These are phyloP conservation scores for Verbena officinalis DNA, from an alignment of 257 asterid genomes.

Conservation along the genomic window DNA sequence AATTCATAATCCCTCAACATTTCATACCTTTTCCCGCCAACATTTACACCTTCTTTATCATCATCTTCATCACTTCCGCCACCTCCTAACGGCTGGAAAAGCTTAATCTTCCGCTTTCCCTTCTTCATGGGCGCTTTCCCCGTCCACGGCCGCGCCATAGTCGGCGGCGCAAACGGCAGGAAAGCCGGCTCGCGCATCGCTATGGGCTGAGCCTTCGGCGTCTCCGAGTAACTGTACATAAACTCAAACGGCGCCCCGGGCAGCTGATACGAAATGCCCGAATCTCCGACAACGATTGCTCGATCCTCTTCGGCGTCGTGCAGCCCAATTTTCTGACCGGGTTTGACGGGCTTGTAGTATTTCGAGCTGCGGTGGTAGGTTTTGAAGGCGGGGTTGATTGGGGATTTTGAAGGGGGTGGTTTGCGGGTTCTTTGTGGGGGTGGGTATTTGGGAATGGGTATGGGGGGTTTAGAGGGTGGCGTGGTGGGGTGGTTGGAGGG, in stretches of 20 bases:
- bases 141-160: conserved; percentile 98
- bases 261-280: conserved; percentile 73
- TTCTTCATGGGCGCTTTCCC: conserved; percentile 95
- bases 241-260: conserved; percentile 99
- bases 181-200: conserved; percentile 94
- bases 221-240: conserved; percentile 85
- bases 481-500: conserved; percentile 40
- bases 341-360: conserved; percentile 79
- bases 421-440: conserved; percentile 27
- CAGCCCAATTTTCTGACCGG: conserved; percentile 61
- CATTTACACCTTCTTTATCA: conserved; percentile 20
- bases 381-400: conserved; percentile 54
- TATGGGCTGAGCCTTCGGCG: conserved; percentile 74
- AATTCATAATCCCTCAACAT: conserved; percentile 73
- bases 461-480: conserved; percentile 34
- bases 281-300: conserved; percentile 60
- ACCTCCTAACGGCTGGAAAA: conserved; percentile 63
- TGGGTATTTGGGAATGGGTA: conserved; percentile 55
- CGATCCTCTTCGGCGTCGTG: conserved; percentile 58
- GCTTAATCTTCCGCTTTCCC: conserved; percentile 71
- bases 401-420: conserved; percentile 17
- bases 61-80: conserved; percentile 23
- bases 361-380: conserved; percentile 63
- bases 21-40: conserved; percentile 48
- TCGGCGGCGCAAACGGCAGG: conserved; percentile 91